A percentile compares a stretch with the other conserved stretches of the same genome.
Evolutionary conservation across 1,284 basidiomycete genomes (phyloP).

Genomic region (Erythrobasidium hasegawianum): DNA sequence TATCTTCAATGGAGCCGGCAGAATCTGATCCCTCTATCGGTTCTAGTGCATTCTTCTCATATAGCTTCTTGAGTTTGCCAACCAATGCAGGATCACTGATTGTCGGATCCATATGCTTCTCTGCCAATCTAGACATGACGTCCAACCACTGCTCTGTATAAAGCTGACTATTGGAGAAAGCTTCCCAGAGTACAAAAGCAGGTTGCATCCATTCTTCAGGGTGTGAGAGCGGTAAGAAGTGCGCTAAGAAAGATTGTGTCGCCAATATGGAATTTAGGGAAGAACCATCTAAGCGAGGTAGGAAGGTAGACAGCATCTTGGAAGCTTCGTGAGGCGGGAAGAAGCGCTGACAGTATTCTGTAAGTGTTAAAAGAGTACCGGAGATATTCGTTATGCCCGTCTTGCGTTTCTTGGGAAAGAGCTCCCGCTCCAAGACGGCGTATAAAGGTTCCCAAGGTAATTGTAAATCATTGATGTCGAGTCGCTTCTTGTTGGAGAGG

Average conservation of each 20-base stretch:
- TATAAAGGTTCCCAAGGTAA: constrained; percentile 85
- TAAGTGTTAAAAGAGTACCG: constrained; percentile 80
- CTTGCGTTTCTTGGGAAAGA: constrained; percentile 76
- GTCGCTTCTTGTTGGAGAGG: constrained; percentile 67
- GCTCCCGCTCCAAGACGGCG: constrained; percentile 70
- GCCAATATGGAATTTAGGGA: constrained; percentile 62
- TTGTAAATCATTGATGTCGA: constrained; percentile 74
- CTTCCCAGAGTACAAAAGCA: constrained; percentile 77
- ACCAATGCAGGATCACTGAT: constrained; percentile 54
- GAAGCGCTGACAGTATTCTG: constrained; percentile 76
- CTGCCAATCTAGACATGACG: constrained; percentile 67
- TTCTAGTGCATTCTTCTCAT: background rate
- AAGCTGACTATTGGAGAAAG: constrained; percentile 67
- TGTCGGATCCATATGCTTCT: constrained; percentile 68
- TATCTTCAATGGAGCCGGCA: background rate
- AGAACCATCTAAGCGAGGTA: constrained; percentile 58
- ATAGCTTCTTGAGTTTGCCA: constrained; percentile 42
- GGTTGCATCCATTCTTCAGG: constrained; percentile 62
- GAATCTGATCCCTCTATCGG: background rate
- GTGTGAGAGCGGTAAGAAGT: constrained; percentile 69
- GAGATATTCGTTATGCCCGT: constrained; percentile 68
- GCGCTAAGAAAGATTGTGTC: constrained; percentile 73
- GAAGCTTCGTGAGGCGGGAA: constrained; percentile 84
- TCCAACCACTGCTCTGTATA: constrained; percentile 83
- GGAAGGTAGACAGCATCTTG: constrained; percentile 77